A percentile compares a stretch with the other conserved stretches of the same genome.
Evolutionary conservation across 164 flowering plant genomes (phyloP).

Genomic region (Berberis thunbergii): DNA sequence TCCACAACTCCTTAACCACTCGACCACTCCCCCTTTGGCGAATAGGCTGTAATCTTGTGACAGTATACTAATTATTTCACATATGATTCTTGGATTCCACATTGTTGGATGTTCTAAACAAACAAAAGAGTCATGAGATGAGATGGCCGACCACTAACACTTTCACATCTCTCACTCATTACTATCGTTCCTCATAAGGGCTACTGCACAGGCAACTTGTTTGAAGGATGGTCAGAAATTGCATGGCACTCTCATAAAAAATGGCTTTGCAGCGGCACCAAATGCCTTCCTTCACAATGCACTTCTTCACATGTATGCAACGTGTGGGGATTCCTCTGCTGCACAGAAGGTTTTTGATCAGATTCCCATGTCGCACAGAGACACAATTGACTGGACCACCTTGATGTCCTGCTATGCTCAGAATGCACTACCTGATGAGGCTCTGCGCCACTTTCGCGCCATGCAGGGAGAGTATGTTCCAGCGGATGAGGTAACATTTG

Average conservation of each 20-base stretch:
- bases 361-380: conserved; percentile 44
- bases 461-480: conserved; percentile 24
- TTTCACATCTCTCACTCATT: not conserved
- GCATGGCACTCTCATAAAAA: conserved; percentile 44
- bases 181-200: conserved; percentile 35
- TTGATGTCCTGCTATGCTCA: conserved; percentile 37
- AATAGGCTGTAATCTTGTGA: too few species aligned
- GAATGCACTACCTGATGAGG: conserved; percentile 12
- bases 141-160: too few species aligned
- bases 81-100: too few species aligned
- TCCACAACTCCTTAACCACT: too few species aligned
- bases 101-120: too few species aligned
- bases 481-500: conserved; percentile 45
- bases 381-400: conserved; percentile 58
- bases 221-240: conserved; percentile 29
- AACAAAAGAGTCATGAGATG: too few species aligned
- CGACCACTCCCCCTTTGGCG: too few species aligned
- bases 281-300: conserved; percentile 40
- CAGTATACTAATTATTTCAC: too few species aligned
- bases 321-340: conserved; percentile 9
- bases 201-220: conserved; percentile 26
- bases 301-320: conserved; percentile 42
- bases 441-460: conserved; percentile 28
- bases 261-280: conserved; percentile 28
- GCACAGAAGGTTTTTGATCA: conserved; percentile 52